Base-by-base conservation (phyloP, 345 rosid genomes). In the Balakata baccata region DNA sequence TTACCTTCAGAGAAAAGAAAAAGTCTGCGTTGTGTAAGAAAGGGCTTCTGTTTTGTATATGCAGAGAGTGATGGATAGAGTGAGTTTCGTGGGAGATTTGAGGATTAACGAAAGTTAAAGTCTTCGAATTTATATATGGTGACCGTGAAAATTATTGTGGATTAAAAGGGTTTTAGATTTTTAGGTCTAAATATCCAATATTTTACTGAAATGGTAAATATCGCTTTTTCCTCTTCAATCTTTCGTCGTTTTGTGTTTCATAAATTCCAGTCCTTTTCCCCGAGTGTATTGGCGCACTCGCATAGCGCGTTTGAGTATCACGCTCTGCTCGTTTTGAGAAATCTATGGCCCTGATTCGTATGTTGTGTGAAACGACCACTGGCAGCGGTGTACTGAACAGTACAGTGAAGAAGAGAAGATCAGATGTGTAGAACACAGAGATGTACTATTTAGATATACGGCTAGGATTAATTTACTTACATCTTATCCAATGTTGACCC, bases 41-140 rank as follows among this genome's bases (percentile, higher is more conserved):
- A 5, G 23, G 22, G 5, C 3, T 20, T 54, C 23, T 25, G 10
- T n/a, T 62, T 62, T 17, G 45, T 62, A 0, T 17, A 63, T 37
- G 10, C 17, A 4, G 25, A 50, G 51, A 18, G 63, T 23, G 73
- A 39, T 20, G 45, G 70, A 49, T 25, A 47, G 43, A 57, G 41
- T 13, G 53, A 57, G 64, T 57, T 43, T 11, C 73, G 64, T 70
- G 52, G 62, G 64, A 43, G 51, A 41, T 70, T 52, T 54, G 37
- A 53, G 43, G 22, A 17, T 29, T 7, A 68, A 68, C 46, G 22
- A 29, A 29, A 29, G 34, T 29, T 29, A 29, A 68, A 68, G 59
- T 51, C 23, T 41, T 38, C 14, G 67, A 4, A 37, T 62, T 62
- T 62, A 14, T 62, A 38, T 1, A 47, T 66, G 69, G 56, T 7